Percentiles rank a stretch among this genome's conserved stretches.
These are phyloP conservation scores for Apiospora saccharicola DNA, from an alignment of 2,329 filamentous ascomycete genomes.

Conservation along the genomic window DNA sequence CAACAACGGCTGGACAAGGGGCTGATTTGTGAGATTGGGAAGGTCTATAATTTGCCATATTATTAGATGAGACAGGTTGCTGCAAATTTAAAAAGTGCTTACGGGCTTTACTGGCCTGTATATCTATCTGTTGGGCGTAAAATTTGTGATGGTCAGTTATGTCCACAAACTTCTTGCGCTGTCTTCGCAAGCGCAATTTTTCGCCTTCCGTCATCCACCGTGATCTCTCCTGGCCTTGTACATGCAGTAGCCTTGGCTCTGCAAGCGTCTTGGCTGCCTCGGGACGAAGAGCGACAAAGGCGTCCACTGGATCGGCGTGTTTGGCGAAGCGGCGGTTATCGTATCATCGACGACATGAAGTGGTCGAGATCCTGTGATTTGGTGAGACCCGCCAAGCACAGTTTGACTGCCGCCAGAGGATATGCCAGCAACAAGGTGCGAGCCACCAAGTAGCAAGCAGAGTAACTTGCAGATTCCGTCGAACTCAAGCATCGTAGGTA, in stretches of 20 bases:
- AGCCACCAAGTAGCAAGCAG: background rate
- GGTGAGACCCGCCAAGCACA: background rate
- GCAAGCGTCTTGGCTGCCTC: conserved; percentile 31
- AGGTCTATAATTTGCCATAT: conserved; percentile 37
- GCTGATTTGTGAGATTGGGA: conserved; percentile 54
- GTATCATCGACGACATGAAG: background rate
- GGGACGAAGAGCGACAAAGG: conserved; percentile 32
- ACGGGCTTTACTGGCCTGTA: conserved; percentile 42
- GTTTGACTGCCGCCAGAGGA: background rate
- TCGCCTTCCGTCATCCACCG: conserved; percentile 72
- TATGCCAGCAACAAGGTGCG: background rate
- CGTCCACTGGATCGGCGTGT: conserved; percentile 35
- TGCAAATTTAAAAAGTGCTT: conserved; percentile 24
- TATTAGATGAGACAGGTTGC: background rate
- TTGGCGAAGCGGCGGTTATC: conserved; percentile 28
- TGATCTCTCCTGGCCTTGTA: conserved; percentile 64
- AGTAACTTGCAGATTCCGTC: background rate
- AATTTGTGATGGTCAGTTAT: conserved; percentile 70
- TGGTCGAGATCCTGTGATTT: background rate
- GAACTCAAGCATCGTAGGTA: background rate
- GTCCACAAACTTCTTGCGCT: conserved; percentile 76
- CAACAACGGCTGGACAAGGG: conserved; percentile 63
- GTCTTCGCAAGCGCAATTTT: conserved; percentile 72
- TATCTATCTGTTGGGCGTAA: conserved; percentile 36
- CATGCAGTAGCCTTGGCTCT: conserved; percentile 66